These are phyloP conservation scores for Pluteus cervinus DNA, from an alignment of 768 basidiomycete genomes.

Conservation along the genomic window DNA sequence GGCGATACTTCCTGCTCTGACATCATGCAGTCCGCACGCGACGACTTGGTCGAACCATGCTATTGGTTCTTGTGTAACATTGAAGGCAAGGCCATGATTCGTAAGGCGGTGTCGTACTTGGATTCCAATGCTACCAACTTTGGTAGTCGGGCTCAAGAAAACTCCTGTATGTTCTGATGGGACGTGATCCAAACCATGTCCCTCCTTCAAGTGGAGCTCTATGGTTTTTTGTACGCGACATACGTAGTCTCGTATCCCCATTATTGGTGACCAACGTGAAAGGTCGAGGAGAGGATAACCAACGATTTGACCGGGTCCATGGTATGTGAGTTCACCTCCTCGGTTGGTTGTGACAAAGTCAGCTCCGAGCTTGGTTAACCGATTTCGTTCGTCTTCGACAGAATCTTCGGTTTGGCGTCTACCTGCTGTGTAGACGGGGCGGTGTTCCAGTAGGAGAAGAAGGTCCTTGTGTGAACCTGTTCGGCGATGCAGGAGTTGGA, in stretches of 20 bases:
- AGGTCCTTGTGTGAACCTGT: constrained; percentile 46
- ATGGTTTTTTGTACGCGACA: constrained; percentile 74
- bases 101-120: constrained; percentile 94
- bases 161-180: constrained; percentile 86
- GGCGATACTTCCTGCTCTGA: constrained; percentile 69
- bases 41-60: constrained; percentile 85
- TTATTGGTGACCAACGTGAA: constrained; percentile 65
- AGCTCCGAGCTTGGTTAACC: constrained; percentile 75
- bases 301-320: constrained; percentile 95
- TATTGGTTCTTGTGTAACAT: constrained; percentile 76
- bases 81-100: constrained; percentile 91
- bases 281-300: constrained; percentile 94
- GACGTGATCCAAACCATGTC: constrained; percentile 50
- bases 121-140: constrained; percentile 94
- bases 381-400: constrained; percentile 48
- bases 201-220: constrained; percentile 51
- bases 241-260: constrained; percentile 77
- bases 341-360: constrained; percentile 79
- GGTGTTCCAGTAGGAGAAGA: constrained; percentile 80
- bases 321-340: constrained; percentile 94
- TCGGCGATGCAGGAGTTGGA: constrained; percentile 51
- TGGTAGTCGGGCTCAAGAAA: constrained; percentile 74
- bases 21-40: constrained; percentile 86
- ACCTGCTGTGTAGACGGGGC: constrained; percentile 94
- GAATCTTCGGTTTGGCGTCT: constrained; percentile 69